Evolutionary conservation across 805 yeast genomes (phyloP), one percentile per base, ranked within the genome.

Genomic region (Metschnikowia reukaufii): DNA sequence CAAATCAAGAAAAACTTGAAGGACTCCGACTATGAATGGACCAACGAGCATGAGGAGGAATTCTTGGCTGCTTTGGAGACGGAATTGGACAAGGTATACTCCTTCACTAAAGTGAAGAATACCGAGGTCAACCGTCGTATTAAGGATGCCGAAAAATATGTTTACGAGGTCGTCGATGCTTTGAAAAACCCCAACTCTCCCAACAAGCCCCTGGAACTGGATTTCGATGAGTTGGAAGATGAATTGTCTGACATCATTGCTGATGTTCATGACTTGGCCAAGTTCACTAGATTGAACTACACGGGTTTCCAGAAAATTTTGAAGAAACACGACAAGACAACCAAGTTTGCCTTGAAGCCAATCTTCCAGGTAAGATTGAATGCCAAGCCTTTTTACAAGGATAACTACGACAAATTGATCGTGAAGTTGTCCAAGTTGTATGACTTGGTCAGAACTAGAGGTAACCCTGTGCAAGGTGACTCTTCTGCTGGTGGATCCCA

Each of bases 401-500:
- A 91, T 64, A 90, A 94, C 66, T 89, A 90, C 64, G 99, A 94
- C 65, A 78, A 77, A 20, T 72, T 92, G 58, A 90, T 94, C 49
- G 96, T 94, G 40, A 88, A 89, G 65, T 79, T 94, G 49, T 89
- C 97, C 4, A 86, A 83, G 58, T 74, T 88, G 43, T 92, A 94
- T 60, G 98, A 94, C 65, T 70, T 92, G 51, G 97, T 94, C 23
- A 82, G 98, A 66, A 94, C 98, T 0, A 81, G 96, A 58, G 99
- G 99, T 58, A 87, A 89, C 63, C 98, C 99, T 12, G 88, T 89
- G 33, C 79, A 82, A 60, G 98, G 98, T 54, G 99, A 94, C 69
- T 83, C 96, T 4, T 66, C 97, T 4, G 97, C 99, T n/a, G 99
- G 99, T 62, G 99, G 99, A 36, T 78, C 86, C 36, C 97, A 91